phyloP scores from a whole-genome alignment of 306 rosid genomes.

The Luffa acutangula region DNA sequence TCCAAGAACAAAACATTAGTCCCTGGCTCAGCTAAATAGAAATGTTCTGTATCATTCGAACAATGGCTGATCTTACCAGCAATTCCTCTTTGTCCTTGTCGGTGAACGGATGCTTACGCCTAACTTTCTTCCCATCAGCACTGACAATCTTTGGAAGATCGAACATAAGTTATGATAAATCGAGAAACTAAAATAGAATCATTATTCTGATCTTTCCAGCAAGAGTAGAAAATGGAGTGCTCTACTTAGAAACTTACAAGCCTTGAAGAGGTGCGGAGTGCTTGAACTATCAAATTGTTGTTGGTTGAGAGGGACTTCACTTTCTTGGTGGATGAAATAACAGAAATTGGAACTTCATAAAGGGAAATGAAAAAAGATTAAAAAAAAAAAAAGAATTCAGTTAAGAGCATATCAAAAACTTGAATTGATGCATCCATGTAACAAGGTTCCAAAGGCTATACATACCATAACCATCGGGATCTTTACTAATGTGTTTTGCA shows the following conservation, averaged over 20 bases:
- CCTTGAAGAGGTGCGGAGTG: conserved; percentile 68
- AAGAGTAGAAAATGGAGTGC: background rate
- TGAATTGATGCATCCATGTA: background rate
- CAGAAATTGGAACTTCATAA: conserved; percentile 53
- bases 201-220: background rate
- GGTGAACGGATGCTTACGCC: conserved; percentile 67
- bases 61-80: conserved; percentile 35
- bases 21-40: background rate
- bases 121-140: conserved; percentile 73
- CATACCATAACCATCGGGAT: conserved; percentile 95
- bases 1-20: conserved; percentile 7
- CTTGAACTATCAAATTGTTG: conserved; percentile 47
- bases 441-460: conserved; percentile 20
- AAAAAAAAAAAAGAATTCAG: background rate
- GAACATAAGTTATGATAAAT: background rate
- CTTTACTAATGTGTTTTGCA: conserved; percentile 63
- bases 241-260: conserved; percentile 46
- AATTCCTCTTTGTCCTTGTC: conserved; percentile 79
- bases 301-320: conserved; percentile 57
- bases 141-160: conserved; percentile 49
- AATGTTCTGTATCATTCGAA: background rate
- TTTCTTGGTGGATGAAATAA: conserved; percentile 70
- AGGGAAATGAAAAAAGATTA: background rate
- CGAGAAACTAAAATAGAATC: background rate
- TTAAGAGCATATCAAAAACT: background rate